Percentiles rank a stretch among this genome's conserved stretches.
Evolutionary conservation across 495 filamentous ascomycete genomes (phyloP).

Genomic region (Penicillium bialowiezense): DNA sequence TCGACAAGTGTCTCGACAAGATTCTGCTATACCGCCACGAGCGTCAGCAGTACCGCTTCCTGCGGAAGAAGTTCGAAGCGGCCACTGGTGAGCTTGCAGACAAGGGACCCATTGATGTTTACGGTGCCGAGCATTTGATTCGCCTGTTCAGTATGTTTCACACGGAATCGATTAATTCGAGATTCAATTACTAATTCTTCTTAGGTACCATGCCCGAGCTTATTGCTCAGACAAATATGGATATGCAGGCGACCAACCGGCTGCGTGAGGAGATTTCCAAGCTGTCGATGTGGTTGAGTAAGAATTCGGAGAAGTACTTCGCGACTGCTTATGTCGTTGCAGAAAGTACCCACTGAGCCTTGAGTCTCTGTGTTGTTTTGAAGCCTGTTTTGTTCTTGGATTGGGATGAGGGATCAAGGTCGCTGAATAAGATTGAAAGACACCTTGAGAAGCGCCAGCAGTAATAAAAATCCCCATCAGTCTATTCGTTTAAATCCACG

Average conservation of each 20-base stretch:
- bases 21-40: constrained; percentile 92
- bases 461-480: no score
- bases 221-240: constrained; percentile 97
- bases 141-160: constrained; percentile 74
- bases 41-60: constrained; percentile 74
- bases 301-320: constrained; percentile 73
- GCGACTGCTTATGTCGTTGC: constrained; percentile 69
- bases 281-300: constrained; percentile 76
- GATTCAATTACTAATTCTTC: constrained; percentile 7
- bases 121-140: constrained; percentile 87
- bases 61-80: constrained; percentile 60
- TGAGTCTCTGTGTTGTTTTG: neutral
- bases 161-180: neutral
- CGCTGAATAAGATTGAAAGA: neutral
- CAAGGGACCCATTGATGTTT: constrained; percentile 72
- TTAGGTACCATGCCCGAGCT: constrained; percentile 88
- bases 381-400: no score
- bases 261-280: constrained; percentile 83
- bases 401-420: no score
- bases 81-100: constrained; percentile 55
- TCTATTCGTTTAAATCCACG: no score
- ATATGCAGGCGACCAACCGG: constrained; percentile 78
- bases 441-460: no score
- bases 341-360: constrained; percentile 42
- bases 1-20: constrained; percentile 79